A percentile compares a stretch with the other conserved stretches of the same genome.
These are phyloP conservation scores for Botrytis deweyae DNA, from an alignment of 2,329 filamentous ascomycete species.

Conservation along the genomic window DNA sequence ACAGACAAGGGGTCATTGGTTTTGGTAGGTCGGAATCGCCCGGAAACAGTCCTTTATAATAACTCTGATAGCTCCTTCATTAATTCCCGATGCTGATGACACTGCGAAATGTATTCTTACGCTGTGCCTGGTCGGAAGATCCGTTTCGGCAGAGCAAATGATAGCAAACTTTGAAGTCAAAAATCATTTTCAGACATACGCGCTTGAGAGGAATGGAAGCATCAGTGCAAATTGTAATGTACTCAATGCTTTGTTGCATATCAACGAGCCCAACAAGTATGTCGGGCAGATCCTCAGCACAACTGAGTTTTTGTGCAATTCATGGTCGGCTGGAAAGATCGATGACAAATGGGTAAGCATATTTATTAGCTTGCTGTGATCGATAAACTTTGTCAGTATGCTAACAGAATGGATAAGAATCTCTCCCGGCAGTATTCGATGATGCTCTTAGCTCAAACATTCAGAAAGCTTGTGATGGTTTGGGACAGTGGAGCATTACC, in stretches of 20 bases:
- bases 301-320: background rate
- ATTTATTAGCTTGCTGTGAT: background rate
- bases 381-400: background rate
- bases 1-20: background rate
- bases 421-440: conserved; percentile 7
- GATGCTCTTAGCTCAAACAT: background rate
- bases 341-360: conserved; percentile 11
- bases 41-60: background rate
- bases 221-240: conserved; percentile 14
- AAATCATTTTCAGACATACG: conserved; percentile 16
- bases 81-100: conserved; percentile 10
- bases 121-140: background rate
- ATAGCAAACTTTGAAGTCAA: conserved; percentile 8
- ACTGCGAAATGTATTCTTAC: conserved; percentile 11
- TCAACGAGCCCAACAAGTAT: background rate
- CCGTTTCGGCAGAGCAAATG: background rate
- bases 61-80: background rate
- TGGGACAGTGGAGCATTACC: background rate
- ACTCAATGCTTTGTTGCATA: conserved; percentile 1
- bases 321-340: background rate
- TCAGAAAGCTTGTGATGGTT: background rate
- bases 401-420: background rate
- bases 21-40: background rate
- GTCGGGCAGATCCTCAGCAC: background rate
- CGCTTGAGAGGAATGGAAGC: conserved; percentile 9